Conservation (phyloP, 148 eudicot genomes). For the Hydrangea macrophylla region DNA sequence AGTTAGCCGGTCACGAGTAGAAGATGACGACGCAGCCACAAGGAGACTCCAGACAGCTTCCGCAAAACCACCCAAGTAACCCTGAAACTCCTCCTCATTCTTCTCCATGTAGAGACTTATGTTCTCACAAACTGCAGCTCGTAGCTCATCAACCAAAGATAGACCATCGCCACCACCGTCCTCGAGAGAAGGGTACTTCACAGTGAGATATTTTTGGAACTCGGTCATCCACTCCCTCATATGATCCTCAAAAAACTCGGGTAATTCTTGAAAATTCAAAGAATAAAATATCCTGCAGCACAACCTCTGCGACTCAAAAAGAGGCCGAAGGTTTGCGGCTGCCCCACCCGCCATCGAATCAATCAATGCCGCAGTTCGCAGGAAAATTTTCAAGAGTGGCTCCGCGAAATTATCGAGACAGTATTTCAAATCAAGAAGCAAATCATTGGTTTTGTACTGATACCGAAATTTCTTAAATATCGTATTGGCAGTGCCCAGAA, state of each 20-base stretch:
- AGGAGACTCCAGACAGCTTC: slow-evolving; percentile 71
- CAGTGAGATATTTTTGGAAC: slow-evolving; percentile 73
- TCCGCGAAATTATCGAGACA: slow-evolving; percentile 83
- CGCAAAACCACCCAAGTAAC: slow-evolving; percentile 69
- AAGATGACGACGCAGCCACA: slow-evolving; percentile 54
- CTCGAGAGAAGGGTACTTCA: slow-evolving; percentile 58
- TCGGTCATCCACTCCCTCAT: slow-evolving; percentile 83
- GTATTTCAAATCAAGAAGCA: slow-evolving; percentile 72
- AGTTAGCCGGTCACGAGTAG: slow-evolving; percentile 76
- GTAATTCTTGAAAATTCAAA: slow-evolving; percentile 82
- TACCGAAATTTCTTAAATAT: slow-evolving; percentile 87
- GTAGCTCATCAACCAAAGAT: slow-evolving; percentile 67
- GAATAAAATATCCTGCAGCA: slow-evolving; percentile 93
- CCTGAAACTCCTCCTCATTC: slow-evolving; percentile 77
- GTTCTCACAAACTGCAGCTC: slow-evolving; percentile 90
- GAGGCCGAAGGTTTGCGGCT: slow-evolving; percentile 36
- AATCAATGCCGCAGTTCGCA: slow-evolving; percentile 51
- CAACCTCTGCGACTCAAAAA: slow-evolving; percentile 81
- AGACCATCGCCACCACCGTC: slow-evolving; percentile 66
- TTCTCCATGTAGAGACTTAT: slow-evolving; percentile 88
- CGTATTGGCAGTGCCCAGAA: slow-evolving; percentile 74
- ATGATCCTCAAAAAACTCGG: slow-evolving; percentile 92
- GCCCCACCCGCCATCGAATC: slow-evolving; percentile 45
- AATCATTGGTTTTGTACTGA: slow-evolving; percentile 56
- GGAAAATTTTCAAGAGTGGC: slow-evolving; percentile 58